Base-by-base conservation (phyloP, 371 early-diverging fungal species). In the Zancudomyces culisetae region DNA sequence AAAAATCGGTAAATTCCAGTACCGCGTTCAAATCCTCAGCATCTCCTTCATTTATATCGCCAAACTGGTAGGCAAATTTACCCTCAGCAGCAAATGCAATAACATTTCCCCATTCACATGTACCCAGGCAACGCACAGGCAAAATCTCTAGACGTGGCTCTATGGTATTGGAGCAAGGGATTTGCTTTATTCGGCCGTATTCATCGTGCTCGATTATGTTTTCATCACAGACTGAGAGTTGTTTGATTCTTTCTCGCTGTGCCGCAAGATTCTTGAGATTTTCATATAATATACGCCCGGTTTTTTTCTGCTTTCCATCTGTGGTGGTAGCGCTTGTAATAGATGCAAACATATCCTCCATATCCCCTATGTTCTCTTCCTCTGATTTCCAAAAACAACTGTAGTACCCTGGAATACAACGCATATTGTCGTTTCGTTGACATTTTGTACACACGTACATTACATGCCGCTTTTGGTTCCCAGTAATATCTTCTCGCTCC, bases 381-480 rank as follows among this genome's bases (percentile, higher is more conserved):
- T n/a, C n/a, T n/a, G n/a, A n/a, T 35, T 60, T 54, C 0, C 59
- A 55, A 29, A 58, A 55, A 21, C 63, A 59, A 27, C 62, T 55
- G 55, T 58, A 55, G 53, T 66, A 68, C 45, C 46, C 43, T 12
- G 19, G 46, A 12, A 59, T 61, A 42, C 68, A 66, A 35, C 64
- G 56, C 41, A 57, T 63, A 4, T 57, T 59, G 48, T 55, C 62
- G 54, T 56, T 60, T 12, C 66, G 60, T 45, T 67, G 59, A 29
- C 66, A 66, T 40, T 66, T 66, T 28, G 65, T 52, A 41, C 66
- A 66, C 1, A 66, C 66, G 56, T 61, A 66, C 43, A 66, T 49
- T 22, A 58, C 58, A 45, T 64, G n/a, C n/a, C n/a, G n/a, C n/a
- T n/a, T n/a, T n/a, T n/a, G n/a, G n/a, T n/a, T n/a, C n/a, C n/a